Percentiles rank a stretch among this genome's conserved stretches.
phyloP scores from a whole-genome alignment of 1,284 basidiomycete genomes.

The Leccinum subrobustum region DNA sequence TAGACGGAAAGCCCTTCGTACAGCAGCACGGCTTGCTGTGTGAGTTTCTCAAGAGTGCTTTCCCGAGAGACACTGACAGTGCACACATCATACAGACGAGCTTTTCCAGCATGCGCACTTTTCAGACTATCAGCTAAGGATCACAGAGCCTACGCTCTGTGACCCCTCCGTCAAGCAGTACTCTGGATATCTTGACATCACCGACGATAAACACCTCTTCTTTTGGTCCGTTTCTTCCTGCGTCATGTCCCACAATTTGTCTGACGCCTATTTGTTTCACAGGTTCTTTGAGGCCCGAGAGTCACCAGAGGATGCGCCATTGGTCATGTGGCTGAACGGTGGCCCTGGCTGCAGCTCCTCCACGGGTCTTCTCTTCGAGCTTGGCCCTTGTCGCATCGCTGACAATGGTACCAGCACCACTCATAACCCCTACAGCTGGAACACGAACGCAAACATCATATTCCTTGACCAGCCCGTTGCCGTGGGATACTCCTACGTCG shows the following conservation, averaged over 20 bases:
- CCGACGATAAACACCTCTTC: constrained; percentile 83
- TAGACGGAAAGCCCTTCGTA: constrained; percentile 61
- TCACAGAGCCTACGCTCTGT: constrained; percentile 76
- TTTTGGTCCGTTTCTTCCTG: constrained; percentile 60
- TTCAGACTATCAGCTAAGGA: constrained; percentile 64
- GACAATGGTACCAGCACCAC: constrained; percentile 71
- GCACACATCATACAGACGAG: constrained; percentile 51
- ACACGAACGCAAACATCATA: constrained; percentile 54
- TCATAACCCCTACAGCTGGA: constrained; percentile 80
- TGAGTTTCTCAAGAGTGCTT: constrained; percentile 34
- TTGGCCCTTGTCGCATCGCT: constrained; percentile 79
- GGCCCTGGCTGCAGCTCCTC: constrained; percentile 81
- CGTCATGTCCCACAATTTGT: neutral
- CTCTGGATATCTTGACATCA: constrained; percentile 88
- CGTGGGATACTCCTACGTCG: constrained; percentile 87
- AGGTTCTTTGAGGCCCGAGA: constrained; percentile 86
- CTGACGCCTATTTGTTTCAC: constrained; percentile 26
- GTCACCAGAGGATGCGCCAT: constrained; percentile 72
- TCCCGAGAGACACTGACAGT: constrained; percentile 10
- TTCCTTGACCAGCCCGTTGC: constrained; percentile 90
- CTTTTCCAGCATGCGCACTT: constrained; percentile 74
- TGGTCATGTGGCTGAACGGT: constrained; percentile 90
- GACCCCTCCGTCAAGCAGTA: constrained; percentile 84
- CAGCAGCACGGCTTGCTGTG: constrained; percentile 62
- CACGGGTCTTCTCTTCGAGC: constrained; percentile 81